Base-by-base conservation (phyloP, 164 flowering plant species). In the Litsea cubeba region DNA sequence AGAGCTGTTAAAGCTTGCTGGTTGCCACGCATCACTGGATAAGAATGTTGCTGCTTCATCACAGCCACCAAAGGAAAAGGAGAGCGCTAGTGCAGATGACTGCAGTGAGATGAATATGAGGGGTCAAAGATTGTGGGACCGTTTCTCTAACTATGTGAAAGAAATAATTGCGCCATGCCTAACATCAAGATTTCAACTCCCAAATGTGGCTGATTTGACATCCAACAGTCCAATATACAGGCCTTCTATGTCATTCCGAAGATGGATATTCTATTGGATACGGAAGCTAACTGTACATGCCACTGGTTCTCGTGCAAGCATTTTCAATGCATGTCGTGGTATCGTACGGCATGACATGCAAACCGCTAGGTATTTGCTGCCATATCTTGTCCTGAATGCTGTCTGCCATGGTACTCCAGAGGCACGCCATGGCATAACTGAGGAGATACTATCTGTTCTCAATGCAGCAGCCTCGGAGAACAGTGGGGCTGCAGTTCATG, bases 131-230 rank as follows among this genome's bases (percentile, higher is more conserved):
- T 79, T 96, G 76, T 96, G 99, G 99, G 92, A 84, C 71, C 90
- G 99, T 18, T 96, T 96, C 75, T 96, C 99, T 69, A 88, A 86
- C 79, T 96, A 96, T 85, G 87, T 96, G 50, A 96, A 94, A 83
- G 99, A 96, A 85, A 94, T 94, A 65, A 94, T 96, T 73, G 98
- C 99, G 12, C 99, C 99, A 62, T 96, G 99, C 83, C 81, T 96
- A 74, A 96, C 99, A 69, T 96, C 99, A 30, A 85, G 91, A 76
- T 96, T 90, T 82, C 95, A 89, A 73, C 97, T 96, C 75, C 98
- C 91, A 32, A 87, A 79, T 84, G 90, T 86, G 72, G 79, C 87
- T 66, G 98, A 94, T 76, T 89, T 90, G 30, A 70, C 92, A 69
- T 83, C 85, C 62, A 69, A 78, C 67, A 95, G 98, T 57, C 88